Evolutionary conservation across 768 basidiomycete genomes (phyloP).

Genomic region (Boletales sp.): DNA sequence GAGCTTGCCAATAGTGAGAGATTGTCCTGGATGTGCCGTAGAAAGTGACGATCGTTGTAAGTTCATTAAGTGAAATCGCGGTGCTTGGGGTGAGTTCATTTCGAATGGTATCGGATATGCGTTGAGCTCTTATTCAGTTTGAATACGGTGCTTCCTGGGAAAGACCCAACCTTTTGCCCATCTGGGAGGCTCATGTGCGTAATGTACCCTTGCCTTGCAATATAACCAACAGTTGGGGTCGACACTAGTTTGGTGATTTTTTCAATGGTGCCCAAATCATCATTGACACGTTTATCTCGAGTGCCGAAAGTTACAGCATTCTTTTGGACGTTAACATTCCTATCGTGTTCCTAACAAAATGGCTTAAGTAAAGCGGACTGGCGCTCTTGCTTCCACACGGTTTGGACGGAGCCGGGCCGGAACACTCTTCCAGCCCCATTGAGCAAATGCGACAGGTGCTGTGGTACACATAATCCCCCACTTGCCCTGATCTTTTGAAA

Average conservation of each 20-base stretch:
- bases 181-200: constrained; percentile 88
- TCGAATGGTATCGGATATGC: not conserved
- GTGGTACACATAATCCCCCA: too few species aligned
- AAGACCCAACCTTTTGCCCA: constrained; percentile 71
- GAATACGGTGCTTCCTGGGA: constrained; percentile 93
- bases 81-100: constrained; percentile 69
- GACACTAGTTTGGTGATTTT: constrained; percentile 81
- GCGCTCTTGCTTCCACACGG: constrained; percentile 87
- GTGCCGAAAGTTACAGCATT: constrained; percentile 56
- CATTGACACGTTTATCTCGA: constrained; percentile 85
- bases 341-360: constrained; percentile 62
- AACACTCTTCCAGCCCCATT: constrained; percentile 86
- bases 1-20: constrained; percentile 83
- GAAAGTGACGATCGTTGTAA: constrained; percentile 31
- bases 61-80: constrained; percentile 85
- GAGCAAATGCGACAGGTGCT: constrained; percentile 87
- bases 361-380: constrained; percentile 88
- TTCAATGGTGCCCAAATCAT: constrained; percentile 87
- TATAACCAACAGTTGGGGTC: not conserved
- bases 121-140: constrained; percentile 48
- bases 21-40: not conserved
- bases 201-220: not conserved
- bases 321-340: not conserved
- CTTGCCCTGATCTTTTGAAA: not conserved
- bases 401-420: constrained; percentile 88